A percentile compares a stretch with the other conserved stretches of the same genome.
These are phyloP conservation scores for Colletotrichum incanum DNA, from an alignment of 2,329 filamentous ascomycete species.

Conservation along the genomic window DNA sequence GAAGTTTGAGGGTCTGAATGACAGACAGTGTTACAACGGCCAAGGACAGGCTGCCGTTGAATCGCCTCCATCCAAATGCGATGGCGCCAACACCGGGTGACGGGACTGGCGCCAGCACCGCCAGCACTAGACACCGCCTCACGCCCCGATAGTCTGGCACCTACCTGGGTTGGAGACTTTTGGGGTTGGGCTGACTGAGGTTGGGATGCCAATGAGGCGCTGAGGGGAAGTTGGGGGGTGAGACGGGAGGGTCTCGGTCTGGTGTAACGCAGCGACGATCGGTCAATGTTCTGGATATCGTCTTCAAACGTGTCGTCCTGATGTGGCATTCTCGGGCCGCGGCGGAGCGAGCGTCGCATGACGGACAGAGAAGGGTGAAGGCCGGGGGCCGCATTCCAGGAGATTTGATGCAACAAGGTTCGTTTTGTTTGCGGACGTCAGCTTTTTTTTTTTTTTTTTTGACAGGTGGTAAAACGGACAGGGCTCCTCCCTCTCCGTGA, in stretches of 20 bases:
- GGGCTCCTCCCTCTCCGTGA: constrained; percentile 15
- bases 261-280: constrained; percentile 20
- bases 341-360: not conserved
- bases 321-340: constrained; percentile 2
- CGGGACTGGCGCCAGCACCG: constrained; percentile 17
- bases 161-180: not conserved
- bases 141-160: constrained; percentile 23
- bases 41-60: constrained; percentile 18
- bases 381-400: not conserved
- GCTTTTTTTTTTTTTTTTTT: too few relatives aligned
- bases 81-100: constrained; percentile 3
- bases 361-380: constrained; percentile 14
- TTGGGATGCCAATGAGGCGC: not conserved
- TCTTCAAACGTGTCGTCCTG: not conserved
- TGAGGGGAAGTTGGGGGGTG: constrained; percentile 2
- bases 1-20: constrained; percentile 13
- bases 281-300: not conserved
- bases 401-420: constrained; percentile 4
- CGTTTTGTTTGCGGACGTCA: not conserved
- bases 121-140: constrained; percentile 35
- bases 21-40: constrained; percentile 23
- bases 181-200: constrained; percentile 33
- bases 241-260: not conserved
- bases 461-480: constrained; percentile 15
- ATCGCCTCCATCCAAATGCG: not conserved